Conservation (phyloP, 768 basidiomycete genomes). For the Tricholoma sp. region DNA sequence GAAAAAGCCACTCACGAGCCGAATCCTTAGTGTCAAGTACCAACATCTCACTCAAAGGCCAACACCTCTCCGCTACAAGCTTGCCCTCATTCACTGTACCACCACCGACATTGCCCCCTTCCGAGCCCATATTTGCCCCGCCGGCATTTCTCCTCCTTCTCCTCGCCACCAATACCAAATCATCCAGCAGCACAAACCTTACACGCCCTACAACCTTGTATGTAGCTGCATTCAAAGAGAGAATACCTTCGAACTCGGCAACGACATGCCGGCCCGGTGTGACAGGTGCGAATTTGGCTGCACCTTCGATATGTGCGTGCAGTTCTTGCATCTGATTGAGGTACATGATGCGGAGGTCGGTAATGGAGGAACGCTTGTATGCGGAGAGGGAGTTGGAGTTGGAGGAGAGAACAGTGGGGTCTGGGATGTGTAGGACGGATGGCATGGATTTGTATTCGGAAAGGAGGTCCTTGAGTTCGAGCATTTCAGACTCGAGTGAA, state of each 20-base stretch:
- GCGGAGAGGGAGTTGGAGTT: constrained; percentile 35
- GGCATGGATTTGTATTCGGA: constrained; percentile 97
- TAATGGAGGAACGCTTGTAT: constrained; percentile 82
- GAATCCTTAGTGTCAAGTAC: constrained; percentile 97
- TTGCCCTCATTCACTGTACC: constrained; percentile 59
- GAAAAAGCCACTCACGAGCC: constrained; percentile 50
- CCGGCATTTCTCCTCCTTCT: constrained; percentile 62
- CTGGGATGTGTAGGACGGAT: constrained; percentile 85
- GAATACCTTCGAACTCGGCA: constrained; percentile 75
- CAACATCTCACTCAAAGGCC: constrained; percentile 89
- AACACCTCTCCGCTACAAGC: constrained; percentile 90
- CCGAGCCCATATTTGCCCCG: constrained; percentile 24
- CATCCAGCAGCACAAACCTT: constrained; percentile 87
- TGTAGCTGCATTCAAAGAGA: constrained; percentile 87
- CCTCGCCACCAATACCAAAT: constrained; percentile 83
- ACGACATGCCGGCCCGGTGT: constrained; percentile 90
- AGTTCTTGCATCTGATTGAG: constrained; percentile 91
- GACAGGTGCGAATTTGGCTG: constrained; percentile 90
- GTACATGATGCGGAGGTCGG: constrained; percentile 90
- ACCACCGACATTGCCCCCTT: constrained; percentile 22
- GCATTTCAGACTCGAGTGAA: constrained; percentile 94
- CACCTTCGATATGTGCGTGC: constrained; percentile 88
- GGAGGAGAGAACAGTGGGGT: constrained; percentile 58
- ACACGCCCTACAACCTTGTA: constrained; percentile 89
- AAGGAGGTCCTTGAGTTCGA: constrained; percentile 90